Base-by-base conservation (phyloP, 331 rosid genomes). In the Pyracantha coccinea region DNA sequence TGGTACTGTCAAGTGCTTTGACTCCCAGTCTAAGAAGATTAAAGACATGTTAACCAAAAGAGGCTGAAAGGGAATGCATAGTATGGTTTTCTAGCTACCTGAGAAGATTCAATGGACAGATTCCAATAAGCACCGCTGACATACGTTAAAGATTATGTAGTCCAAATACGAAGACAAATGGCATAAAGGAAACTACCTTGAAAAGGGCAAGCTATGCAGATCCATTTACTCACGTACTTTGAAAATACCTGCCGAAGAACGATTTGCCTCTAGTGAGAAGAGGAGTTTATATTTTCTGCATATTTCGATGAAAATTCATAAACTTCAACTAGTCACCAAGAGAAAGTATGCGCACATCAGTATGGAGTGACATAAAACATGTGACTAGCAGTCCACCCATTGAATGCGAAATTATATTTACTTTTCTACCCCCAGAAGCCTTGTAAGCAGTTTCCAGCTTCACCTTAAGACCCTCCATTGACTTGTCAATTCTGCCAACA, bases 381-480 rank as follows among this genome's bases (percentile, higher is more conserved):
- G 54, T 66, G 63, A 87, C 80, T 79, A 94, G 76, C 65, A 94
- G 79, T 60, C 99, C 99, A 61, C 99, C 99, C 97, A 94, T 92
- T 44, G 99, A 94, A 80, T 94, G 99, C 1, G 97, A 86, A 61
- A 94, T 88, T 61, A 94, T 76, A 75, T 90, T 87, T 60, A 94
- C 88, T 92, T 88, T 91, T 85, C 93, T 90, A 79, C 97, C 96
- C 61, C 97, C 98, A 32, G 98, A 86, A 73, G 96, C 92, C 76
- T 88, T 85, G 90, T 85, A 77, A 65, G 92, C 97, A 44, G 89
- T 80, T 85, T 94, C 94, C 87, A 94, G 75, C 89, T 86, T 94
- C 69, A 52, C 74, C 79, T 82, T 86, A 76, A 93, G 89, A 73
- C 87, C 97, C 55, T 89, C 93, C 98, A 91, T 82, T 66, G 76